Percentiles rank a stretch among this genome's conserved stretches.
phyloP scores from a whole-genome alignment of 2,329 filamentous ascomycete species.

The Pseudogymnoascus sp. region DNA sequence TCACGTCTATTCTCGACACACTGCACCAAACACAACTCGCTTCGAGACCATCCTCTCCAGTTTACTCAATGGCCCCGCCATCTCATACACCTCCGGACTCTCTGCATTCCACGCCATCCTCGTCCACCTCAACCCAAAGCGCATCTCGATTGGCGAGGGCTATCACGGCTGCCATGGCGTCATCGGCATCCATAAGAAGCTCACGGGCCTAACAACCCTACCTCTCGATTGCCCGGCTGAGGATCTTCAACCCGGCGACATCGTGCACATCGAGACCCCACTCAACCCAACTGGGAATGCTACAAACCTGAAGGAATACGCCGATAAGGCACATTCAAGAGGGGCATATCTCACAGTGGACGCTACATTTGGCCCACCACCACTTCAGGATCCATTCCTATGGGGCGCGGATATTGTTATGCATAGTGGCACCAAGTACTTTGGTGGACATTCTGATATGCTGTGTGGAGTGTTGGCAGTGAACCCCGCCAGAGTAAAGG shows the following conservation, averaged over 20 bases:
- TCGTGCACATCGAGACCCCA: conserved; percentile 89
- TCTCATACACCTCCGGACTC: conserved; percentile 81
- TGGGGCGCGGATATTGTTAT: conserved; percentile 80
- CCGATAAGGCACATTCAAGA: conserved; percentile 60
- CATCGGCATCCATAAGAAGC: conserved; percentile 63
- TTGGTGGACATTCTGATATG: conserved; percentile 92
- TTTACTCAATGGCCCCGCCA: conserved; percentile 60
- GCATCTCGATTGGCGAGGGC: conserved; percentile 73
- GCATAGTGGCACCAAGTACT: conserved; percentile 93
- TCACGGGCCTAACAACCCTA: conserved; percentile 68
- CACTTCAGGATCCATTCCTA: conserved; percentile 76
- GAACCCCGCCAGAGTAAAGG: conserved; percentile 40
- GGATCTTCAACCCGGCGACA: conserved; percentile 67
- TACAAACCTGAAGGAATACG: conserved; percentile 64
- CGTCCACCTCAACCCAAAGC: conserved; percentile 74
- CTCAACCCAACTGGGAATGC: conserved; percentile 86
- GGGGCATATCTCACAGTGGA: conserved; percentile 80
- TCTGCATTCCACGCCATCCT: conserved; percentile 84
- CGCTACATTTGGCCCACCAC: conserved; percentile 86
- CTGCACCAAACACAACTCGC: conserved; percentile 73
- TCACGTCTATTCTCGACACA: conserved; percentile 78
- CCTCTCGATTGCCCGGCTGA: conserved; percentile 61
- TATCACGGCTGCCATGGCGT: conserved; percentile 95
- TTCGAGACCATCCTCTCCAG: conserved; percentile 76
- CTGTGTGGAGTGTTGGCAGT: conserved; percentile 78